Conservation (phyloP, 495 filamentous ascomycete species). For the Penicillium robsamsonii region DNA sequence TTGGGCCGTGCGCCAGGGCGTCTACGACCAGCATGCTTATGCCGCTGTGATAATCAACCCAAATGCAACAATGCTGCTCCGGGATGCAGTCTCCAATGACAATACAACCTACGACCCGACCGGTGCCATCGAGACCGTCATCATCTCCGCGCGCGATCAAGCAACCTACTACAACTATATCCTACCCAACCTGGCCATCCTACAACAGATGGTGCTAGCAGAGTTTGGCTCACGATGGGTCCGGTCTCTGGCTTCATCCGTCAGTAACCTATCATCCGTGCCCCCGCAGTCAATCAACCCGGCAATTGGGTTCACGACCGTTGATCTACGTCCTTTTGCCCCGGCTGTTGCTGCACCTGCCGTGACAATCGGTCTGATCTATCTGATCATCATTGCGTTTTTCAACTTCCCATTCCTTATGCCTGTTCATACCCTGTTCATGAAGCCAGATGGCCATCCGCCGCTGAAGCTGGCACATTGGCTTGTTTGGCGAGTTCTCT, state of each 20-base stretch:
- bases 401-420: slow-evolving; percentile 71
- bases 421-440: slow-evolving; percentile 60
- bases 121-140: slow-evolving; percentile 59
- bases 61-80: slow-evolving; percentile 62
- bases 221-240: slow-evolving; percentile 56
- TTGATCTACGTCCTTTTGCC: slow-evolving; percentile 62
- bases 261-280: slow-evolving; percentile 30
- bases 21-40: slow-evolving; percentile 63
- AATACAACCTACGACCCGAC: slow-evolving; percentile 64
- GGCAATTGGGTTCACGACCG: slow-evolving; percentile 57
- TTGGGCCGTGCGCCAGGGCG: slow-evolving; percentile 54
- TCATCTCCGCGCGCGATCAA: slow-evolving; percentile 58
- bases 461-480: slow-evolving; percentile 60
- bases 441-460: slow-evolving; percentile 51
- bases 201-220: slow-evolving; percentile 44
- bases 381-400: slow-evolving; percentile 71
- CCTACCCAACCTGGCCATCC: slow-evolving; percentile 44
- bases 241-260: slow-evolving; percentile 28
- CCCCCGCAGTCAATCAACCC: slow-evolving; percentile 61
- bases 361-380: slow-evolving; percentile 66
- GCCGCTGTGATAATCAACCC: slow-evolving; percentile 64
- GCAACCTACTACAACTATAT: slow-evolving; percentile 54
- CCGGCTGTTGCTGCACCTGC: slow-evolving; percentile 57
- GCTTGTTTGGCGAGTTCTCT: slow-evolving; percentile 58
- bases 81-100: slow-evolving; percentile 52